Percentiles rank a stretch among this genome's conserved stretches.
These are phyloP conservation scores for Solanum lycopersicoides DNA, from an alignment of 257 asterid species.

Conservation along the genomic window DNA sequence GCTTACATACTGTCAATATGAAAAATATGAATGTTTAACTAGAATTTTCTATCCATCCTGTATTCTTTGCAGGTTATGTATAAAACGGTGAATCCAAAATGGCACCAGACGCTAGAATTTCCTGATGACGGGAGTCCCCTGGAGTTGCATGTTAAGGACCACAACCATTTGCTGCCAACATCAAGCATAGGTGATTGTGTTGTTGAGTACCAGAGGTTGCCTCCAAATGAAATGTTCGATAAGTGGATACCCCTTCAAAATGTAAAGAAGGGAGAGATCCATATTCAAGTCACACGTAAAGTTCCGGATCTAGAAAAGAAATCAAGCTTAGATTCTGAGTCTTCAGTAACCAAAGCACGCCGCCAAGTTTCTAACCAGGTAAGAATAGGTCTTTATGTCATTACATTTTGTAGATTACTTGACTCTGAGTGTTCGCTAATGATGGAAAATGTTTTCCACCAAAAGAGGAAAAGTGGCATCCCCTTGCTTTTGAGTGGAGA, in stretches of 20 bases:
- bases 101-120: conserved; percentile 94
- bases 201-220: conserved; percentile 76
- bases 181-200: conserved; percentile 78
- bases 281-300: conserved; percentile 70
- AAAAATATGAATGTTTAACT: background rate
- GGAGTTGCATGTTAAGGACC: conserved; percentile 77
- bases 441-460: background rate
- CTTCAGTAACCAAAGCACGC: conserved; percentile 49
- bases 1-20: background rate
- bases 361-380: conserved; percentile 64
- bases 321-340: conserved; percentile 35
- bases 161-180: conserved; percentile 66
- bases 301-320: conserved; percentile 66
- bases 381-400: background rate
- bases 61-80: conserved; percentile 40
- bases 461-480: background rate
- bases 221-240: conserved; percentile 84
- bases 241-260: conserved; percentile 97
- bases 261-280: conserved; percentile 84
- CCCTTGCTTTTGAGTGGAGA: background rate
- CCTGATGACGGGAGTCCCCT: conserved; percentile 83
- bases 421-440: background rate
- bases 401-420: background rate
- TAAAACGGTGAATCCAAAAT: conserved; percentile 72
- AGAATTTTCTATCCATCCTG: background rate